These are phyloP conservation scores for Gardenia jasminoides DNA, from an alignment of 257 asterid species.

Conservation along the genomic window DNA sequence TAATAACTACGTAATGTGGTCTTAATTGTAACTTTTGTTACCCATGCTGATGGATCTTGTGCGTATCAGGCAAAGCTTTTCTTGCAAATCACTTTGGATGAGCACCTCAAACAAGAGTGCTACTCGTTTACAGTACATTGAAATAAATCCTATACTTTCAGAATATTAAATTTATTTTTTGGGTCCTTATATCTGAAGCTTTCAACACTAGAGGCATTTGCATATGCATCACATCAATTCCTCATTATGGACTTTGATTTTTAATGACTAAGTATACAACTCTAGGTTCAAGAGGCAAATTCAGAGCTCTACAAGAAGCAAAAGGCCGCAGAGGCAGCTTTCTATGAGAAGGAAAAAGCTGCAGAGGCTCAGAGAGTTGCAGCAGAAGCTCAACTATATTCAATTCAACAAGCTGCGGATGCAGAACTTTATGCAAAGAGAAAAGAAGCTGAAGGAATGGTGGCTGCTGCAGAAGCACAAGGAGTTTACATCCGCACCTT, in stretches of 20 bases:
- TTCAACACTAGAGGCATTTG: no score
- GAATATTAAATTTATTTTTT: no score
- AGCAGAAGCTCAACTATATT: conserved; percentile 46
- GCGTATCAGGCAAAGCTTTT: no score
- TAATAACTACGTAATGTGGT: no score
- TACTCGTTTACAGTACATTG: no score
- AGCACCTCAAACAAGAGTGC: no score
- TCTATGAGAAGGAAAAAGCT: conserved; percentile 51
- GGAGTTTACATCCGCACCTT: conserved; percentile 39
- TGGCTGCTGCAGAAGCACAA: conserved; percentile 59
- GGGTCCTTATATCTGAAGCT: neutral
- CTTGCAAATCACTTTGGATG: no score
- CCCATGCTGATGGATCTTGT: no score
- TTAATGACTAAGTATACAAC: neutral
- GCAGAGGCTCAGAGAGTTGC: conserved; percentile 46
- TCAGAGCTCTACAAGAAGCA: conserved; percentile 65
- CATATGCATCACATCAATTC: no score
- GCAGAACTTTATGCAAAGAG: conserved; percentile 19
- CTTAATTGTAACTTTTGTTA: no score
- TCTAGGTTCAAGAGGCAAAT: conserved; percentile 58
- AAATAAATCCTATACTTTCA: no score
- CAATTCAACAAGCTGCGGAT: conserved; percentile 35
- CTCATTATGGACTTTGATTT: neutral
- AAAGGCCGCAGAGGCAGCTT: conserved; percentile 54
- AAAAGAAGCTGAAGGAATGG: conserved; percentile 63